These are phyloP conservation scores for Mycena leptocephala DNA, from an alignment of 768 basidiomycete species.

Conservation along the genomic window DNA sequence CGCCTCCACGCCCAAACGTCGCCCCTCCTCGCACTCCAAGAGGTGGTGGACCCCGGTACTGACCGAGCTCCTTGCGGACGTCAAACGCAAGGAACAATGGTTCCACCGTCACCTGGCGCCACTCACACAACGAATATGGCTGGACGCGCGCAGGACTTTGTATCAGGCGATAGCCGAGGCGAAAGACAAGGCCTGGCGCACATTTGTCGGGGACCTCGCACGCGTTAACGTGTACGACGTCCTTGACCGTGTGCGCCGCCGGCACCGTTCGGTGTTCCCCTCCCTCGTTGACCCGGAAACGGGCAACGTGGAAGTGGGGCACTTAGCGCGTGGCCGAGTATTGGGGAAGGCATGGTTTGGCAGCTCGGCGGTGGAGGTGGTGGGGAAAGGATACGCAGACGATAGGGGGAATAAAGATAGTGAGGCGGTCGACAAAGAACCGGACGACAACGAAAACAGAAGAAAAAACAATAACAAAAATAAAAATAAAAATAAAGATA, in stretches of 20 bases:
- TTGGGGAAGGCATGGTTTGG: conserved; percentile 8
- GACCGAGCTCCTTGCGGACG: not conserved
- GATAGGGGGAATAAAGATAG: too few species aligned
- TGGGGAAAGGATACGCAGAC: too few species aligned
- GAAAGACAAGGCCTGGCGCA: not conserved
- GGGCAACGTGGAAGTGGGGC: not conserved
- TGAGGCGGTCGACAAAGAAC: too few species aligned
- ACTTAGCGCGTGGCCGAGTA: not conserved
- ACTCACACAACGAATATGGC: not conserved
- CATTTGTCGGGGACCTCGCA: not conserved
- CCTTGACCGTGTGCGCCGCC: not conserved
- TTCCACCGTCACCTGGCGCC: too few species aligned
- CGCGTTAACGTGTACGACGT: not conserved
- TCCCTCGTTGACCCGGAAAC: conserved; percentile 7
- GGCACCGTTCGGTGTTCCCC: not conserved
- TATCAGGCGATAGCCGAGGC: not conserved
- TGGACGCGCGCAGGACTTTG: not conserved
- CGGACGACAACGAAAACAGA: not conserved
- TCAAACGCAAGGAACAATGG: not conserved
- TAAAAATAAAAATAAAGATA: not conserved
- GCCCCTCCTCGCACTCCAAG: not conserved
- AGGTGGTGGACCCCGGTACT: not conserved
- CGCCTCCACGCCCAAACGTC: not conserved
- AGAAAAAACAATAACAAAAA: not conserved
- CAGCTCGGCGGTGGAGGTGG: not conserved